Base-by-base conservation (phyloP, 768 basidiomycete genomes). In the Lactarius sp. region DNA sequence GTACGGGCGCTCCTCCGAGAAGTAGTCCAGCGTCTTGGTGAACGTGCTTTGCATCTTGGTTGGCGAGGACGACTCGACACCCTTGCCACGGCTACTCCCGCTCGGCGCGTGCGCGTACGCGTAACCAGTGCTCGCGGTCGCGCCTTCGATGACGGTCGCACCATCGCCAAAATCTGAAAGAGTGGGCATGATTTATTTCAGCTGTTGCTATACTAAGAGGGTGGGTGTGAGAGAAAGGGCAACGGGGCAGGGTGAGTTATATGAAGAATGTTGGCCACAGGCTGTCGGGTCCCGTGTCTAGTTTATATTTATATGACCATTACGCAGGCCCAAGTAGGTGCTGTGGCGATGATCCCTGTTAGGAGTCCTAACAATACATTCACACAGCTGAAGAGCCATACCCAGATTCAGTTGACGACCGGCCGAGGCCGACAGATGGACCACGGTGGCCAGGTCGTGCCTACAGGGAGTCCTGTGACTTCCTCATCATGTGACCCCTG, bases 1-100 rank as follows among this genome's bases (percentile, higher is more conserved):
- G 77, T 90, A 91, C 0, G 86, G 85, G 49, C 86, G 75, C 34
- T 85, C 81, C 61, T 83, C 79, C 6, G 83, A 68, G 55, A 71
- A 67, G 56, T 68, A 70, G 51, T 73, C 66, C 1, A 39, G 3
- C n/a, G 36, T 60, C 37, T 51, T 56, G 33, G 68, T 41, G 39
- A 68, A 57, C 2, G 51, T 58, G 34, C 14, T 52, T 6, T 14
- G 2, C 36, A 4, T 1, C 22, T 51, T 56, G 5, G 4, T 12
- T 5, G 7, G 0, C 4, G 52, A 16, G 34, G 27, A 5, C 1
- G 14, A 16, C 46, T 59, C 57, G 31, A n/a, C 52, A 2, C 36
- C 62, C 46, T 64, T 64, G 9, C 22, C 59, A 7, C 41, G 53
- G 39, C 22, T 37, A 33, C 22, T 64, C 52, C 52, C 53, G 3